A percentile compares a stretch with the other conserved stretches of the same genome.
Conservation (phyloP, 2,329 filamentous ascomycete genomes). For the Coniochaeta ligniaria region DNA sequence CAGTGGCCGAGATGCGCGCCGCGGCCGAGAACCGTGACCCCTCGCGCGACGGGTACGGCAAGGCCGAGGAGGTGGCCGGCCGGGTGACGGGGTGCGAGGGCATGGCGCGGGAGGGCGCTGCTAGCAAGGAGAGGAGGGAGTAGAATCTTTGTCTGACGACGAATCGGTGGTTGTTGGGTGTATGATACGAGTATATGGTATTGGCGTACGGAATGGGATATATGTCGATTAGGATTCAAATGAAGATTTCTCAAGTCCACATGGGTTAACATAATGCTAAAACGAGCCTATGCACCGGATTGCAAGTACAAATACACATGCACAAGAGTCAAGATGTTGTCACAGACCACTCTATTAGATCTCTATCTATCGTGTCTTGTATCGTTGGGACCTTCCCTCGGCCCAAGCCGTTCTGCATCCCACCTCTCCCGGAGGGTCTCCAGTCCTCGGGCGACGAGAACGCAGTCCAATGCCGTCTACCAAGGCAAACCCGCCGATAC, state of each 20-base stretch:
- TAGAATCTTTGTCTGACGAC: background rate
- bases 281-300: background rate
- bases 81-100: constrained; percentile 60
- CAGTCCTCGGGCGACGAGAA: background rate
- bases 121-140: constrained; percentile 30
- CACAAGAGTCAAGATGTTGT: background rate
- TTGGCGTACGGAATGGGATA: too few relatives aligned
- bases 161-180: background rate
- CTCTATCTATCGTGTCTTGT: constrained; percentile 2
- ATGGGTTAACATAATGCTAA: too few relatives aligned
- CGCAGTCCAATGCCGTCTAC: background rate
- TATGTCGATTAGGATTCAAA: too few relatives aligned
- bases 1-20: constrained; percentile 54
- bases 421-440: constrained; percentile 2
- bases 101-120: constrained; percentile 57
- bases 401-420: background rate
- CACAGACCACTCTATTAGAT: constrained; percentile 1
- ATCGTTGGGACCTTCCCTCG: background rate
- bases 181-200: background rate
- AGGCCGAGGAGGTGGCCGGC: constrained; percentile 57
- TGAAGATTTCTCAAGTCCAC: too few relatives aligned
- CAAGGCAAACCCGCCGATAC: background rate
- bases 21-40: constrained; percentile 50
- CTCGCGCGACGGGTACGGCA: constrained; percentile 47
- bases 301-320: background rate